A percentile compares a stretch with the other conserved stretches of the same genome.
Evolutionary conservation across 345 rosid species (phyloP).

Genomic region (Gossypium herbaceum): DNA sequence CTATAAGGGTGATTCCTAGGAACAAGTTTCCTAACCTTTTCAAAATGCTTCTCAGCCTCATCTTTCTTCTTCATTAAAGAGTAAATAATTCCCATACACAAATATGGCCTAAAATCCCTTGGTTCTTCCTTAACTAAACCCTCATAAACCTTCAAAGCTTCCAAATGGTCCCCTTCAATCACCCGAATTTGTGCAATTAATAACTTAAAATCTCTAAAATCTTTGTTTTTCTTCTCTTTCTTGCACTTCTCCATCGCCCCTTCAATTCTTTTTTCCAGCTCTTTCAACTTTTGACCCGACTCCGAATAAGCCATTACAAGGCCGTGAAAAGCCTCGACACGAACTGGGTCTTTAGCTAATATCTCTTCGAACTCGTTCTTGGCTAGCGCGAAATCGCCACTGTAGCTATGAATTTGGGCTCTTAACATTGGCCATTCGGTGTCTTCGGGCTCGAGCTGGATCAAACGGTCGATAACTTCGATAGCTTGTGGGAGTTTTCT

Average conservation of each 20-base stretch:
- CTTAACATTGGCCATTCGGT: conserved; percentile 70
- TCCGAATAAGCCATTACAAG: conserved; percentile 67
- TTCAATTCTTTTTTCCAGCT: conserved; percentile 52
- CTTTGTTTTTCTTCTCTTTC: conserved; percentile 61
- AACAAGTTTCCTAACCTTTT: conserved; percentile 71
- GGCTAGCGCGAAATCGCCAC: conserved; percentile 62
- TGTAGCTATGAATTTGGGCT: conserved; percentile 51
- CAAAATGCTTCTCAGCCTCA: conserved; percentile 83
- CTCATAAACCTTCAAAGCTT: conserved; percentile 76
- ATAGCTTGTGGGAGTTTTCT: conserved; percentile 54
- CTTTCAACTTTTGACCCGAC: conserved; percentile 39
- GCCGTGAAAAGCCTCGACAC: conserved; percentile 89
- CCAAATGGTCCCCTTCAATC: conserved; percentile 55
- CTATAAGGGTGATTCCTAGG: conserved; percentile 83
- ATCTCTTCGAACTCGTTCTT: conserved; percentile 56
- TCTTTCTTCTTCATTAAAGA: conserved; percentile 67
- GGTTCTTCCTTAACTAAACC: conserved; percentile 87
- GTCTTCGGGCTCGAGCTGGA: conserved; percentile 72
- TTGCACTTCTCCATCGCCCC: conserved; percentile 70
- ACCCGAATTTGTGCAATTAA: conserved; percentile 73
- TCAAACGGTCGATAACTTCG: conserved; percentile 54
- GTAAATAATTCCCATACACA: conserved; percentile 86
- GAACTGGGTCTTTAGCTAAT: conserved; percentile 58
- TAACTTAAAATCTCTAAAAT: conserved; percentile 73
- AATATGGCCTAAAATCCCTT: conserved; percentile 83